Evolutionary conservation across 2,329 filamentous ascomycete species (phyloP), one percentile per base, ranked within the genome.

Genomic region (Aspergillus sp.): DNA sequence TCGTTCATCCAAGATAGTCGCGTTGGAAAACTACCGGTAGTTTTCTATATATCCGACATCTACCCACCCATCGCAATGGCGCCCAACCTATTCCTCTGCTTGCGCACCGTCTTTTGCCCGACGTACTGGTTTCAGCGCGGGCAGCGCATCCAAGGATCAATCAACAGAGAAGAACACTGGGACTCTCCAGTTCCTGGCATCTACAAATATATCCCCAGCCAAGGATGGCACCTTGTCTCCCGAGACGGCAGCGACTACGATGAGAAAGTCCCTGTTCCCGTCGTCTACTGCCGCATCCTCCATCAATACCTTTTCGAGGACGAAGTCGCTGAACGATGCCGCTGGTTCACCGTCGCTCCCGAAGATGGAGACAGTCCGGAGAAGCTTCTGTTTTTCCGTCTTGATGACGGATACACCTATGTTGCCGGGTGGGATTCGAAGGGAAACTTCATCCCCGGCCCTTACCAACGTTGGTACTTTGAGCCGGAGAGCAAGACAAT

Each of bases 401-500:
- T 82, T 27, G 80, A 82, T 56, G 77, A 82, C 49, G 78, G 76
- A 37, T 65, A 76, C 46, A 74, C 77, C 53, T 82, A 79, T 79
- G 79, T 82, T 39, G 73, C 78, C 40, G 79, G 77, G 60, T 82
- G 79, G 79, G 79, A 82, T 62, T 70, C 74, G 21, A 68, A 79
- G 41, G 79, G 78, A 54, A 73, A 70, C n/a, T 82, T 82, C 66
- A 77, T 82, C 44, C 78, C 78, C 4, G 79, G 79, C 1, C 79
- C 79, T 4, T 82, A 81, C 63, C 76, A 78, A 54, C 77, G 79
- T 47, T 82, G 79, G 79, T 76, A 72, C 60, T 70, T 79, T 46
- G 79, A 81, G 57, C 58, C 72, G 37, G 70, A 73, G 52, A 75
- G 73, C 43, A 61, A 62, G 39, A 70, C 68, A 14, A 73, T 76